Percentiles rank a stretch among this genome's conserved stretches.
Conservation (phyloP, 768 basidiomycete species). For the Lactifluus rugatus region DNA sequence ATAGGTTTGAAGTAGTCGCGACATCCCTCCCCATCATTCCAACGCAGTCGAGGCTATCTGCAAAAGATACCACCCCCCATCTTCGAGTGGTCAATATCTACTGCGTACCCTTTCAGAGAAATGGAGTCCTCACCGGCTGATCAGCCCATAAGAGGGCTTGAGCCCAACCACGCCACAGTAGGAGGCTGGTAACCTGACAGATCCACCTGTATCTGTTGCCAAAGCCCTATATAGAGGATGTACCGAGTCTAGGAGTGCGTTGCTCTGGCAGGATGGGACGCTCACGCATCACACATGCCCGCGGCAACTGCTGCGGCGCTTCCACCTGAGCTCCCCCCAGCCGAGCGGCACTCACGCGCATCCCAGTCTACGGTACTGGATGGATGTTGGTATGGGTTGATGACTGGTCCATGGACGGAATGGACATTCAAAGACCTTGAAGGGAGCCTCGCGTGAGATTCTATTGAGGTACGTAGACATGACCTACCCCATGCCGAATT, state of each 20-base stretch:
- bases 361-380: conserved; percentile 21
- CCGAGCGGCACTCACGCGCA: conserved; percentile 42
- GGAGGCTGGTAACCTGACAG: conserved; percentile 83
- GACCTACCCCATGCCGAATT: conserved; percentile 94
- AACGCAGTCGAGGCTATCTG: conserved; percentile 92
- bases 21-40: conserved; percentile 64
- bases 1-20: conserved; percentile 41
- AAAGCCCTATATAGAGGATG: conserved; percentile 49
- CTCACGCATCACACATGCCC: conserved; percentile 76
- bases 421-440: conserved; percentile 69
- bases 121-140: conserved; percentile 56
- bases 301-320: conserved; percentile 89
- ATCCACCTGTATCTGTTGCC: conserved; percentile 94
- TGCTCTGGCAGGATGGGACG: conserved; percentile 12
- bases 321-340: conserved; percentile 93
- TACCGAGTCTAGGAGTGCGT: not conserved
- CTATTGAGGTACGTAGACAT: not conserved
- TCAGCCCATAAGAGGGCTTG: conserved; percentile 90
- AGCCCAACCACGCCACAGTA: conserved; percentile 89
- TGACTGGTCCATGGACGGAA: conserved; percentile 63
- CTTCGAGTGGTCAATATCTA: conserved; percentile 31
- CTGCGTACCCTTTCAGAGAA: not conserved
- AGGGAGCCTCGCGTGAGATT: not conserved
- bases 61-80: conserved; percentile 87
- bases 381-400: conserved; percentile 54